Evolutionary conservation across 78 protist species (phyloP).

Genomic region (Corallochytrium limacisporum): DNA sequence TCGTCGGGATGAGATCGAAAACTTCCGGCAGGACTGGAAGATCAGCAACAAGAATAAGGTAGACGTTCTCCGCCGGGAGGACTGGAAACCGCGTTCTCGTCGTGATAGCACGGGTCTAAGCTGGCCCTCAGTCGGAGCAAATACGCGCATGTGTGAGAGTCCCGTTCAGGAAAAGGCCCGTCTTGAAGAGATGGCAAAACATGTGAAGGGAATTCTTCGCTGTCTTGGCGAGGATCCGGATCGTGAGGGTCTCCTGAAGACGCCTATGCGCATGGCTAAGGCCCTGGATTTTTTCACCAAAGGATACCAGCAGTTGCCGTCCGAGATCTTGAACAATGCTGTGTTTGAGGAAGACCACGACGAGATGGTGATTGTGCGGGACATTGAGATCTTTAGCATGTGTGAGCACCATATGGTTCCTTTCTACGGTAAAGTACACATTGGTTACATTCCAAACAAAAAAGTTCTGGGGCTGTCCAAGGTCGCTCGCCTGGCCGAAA

Average conservation of each 20-base stretch:
- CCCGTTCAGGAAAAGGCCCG: no score
- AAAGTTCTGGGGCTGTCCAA: slow-evolving; percentile 82
- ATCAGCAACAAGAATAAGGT: no score
- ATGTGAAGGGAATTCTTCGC: background rate
- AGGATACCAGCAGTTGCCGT: slow-evolving; percentile 58
- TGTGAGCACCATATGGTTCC: slow-evolving; percentile 94
- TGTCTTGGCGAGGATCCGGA: slow-evolving; percentile 40
- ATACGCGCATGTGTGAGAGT: no score
- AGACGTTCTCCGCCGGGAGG: no score
- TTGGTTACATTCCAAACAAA: slow-evolving; percentile 77
- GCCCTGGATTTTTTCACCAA: slow-evolving; percentile 72
- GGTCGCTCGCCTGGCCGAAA: slow-evolving; percentile 76
- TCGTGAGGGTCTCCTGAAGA: slow-evolving; percentile 55
- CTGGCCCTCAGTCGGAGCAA: no score
- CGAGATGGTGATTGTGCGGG: slow-evolving; percentile 73
- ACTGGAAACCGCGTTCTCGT: no score
- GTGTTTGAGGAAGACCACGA: slow-evolving; percentile 69
- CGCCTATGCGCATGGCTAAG: slow-evolving; percentile 70
- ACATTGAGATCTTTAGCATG: slow-evolving; percentile 70
- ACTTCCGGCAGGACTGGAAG: no score
- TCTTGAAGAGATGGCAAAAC: background rate
- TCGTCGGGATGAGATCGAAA: no score
- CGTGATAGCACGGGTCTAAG: no score
- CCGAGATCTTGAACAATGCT: slow-evolving; percentile 61
- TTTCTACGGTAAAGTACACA: slow-evolving; percentile 64